These are phyloP conservation scores for Starmerella bombicola DNA, from an alignment of 805 yeast genomes.

Conservation along the genomic window DNA sequence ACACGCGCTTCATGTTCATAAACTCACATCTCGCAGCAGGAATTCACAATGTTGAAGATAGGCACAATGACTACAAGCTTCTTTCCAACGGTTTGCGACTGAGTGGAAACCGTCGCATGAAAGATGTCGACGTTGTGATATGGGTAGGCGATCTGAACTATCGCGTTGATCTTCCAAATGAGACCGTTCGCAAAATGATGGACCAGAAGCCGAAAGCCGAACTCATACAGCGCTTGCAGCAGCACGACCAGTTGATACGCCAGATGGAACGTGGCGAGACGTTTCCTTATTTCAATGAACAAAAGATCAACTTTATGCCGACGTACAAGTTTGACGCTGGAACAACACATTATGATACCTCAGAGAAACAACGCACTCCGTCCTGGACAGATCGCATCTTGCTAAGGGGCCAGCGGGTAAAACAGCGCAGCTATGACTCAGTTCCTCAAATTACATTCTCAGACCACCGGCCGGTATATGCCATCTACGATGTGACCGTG, in stretches of 20 bases:
- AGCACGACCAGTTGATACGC: slow-evolving; percentile 62
- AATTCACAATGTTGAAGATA: slow-evolving; percentile 60
- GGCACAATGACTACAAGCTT: slow-evolving; percentile 72
- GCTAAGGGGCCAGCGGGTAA: slow-evolving; percentile 39
- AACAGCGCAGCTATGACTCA: slow-evolving; percentile 54
- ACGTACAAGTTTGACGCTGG: slow-evolving; percentile 89
- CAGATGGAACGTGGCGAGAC: slow-evolving; percentile 65
- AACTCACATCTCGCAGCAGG: slow-evolving; percentile 96
- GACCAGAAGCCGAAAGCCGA: slow-evolving; percentile 24
- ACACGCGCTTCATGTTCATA: slow-evolving; percentile 67
- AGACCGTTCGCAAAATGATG: slow-evolving; percentile 52
- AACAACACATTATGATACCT: slow-evolving; percentile 65
- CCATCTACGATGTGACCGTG: slow-evolving; percentile 56
- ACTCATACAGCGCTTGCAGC: slow-evolving; percentile 34
- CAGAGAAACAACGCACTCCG: slow-evolving; percentile 87
- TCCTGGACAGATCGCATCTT: slow-evolving; percentile 93
- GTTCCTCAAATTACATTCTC: slow-evolving; percentile 50
- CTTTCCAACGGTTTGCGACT: slow-evolving; percentile 67
- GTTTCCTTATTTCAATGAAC: slow-evolving; percentile 65
- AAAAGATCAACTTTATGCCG: slow-evolving; percentile 65
- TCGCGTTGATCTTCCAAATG: slow-evolving; percentile 58
- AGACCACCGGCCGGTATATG: slow-evolving; percentile 89
- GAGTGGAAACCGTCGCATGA: slow-evolving; percentile 59
- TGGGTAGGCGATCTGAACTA: slow-evolving; percentile 96
- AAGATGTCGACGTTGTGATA: slow-evolving; percentile 73